Conservation (phyloP, 352 stramenopile genomes). For the Phytophthora hybrid region DNA sequence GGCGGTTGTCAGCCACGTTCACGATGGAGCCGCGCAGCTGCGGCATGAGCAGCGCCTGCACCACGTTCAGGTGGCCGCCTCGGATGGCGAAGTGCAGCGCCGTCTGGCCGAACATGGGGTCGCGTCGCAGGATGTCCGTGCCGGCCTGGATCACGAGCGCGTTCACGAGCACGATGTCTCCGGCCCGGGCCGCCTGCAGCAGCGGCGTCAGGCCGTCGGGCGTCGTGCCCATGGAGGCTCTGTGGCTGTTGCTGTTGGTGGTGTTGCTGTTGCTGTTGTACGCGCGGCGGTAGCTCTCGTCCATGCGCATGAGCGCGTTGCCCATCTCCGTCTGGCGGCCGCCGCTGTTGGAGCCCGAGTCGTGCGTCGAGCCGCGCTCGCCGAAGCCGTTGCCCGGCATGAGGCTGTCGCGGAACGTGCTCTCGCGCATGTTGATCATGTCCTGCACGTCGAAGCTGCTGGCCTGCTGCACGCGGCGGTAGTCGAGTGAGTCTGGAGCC, state of each 20-base stretch:
- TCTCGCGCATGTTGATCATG: conserved; percentile 62
- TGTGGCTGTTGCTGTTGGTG: too few relatives aligned
- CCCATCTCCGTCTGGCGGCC: conserved; percentile 65
- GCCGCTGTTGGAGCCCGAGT: conserved; percentile 28
- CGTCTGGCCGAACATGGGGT: conserved; percentile 74
- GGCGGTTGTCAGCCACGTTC: conserved; percentile 72
- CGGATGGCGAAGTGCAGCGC: conserved; percentile 78
- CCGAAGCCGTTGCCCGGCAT: conserved; percentile 31
- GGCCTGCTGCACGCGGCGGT: conserved; percentile 38
- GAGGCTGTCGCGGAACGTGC: conserved; percentile 64
- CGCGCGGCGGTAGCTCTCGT: conserved; percentile 66
- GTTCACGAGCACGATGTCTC: conserved; percentile 74
- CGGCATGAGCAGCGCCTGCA: conserved; percentile 75
- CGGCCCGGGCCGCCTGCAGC: conserved; percentile 64
- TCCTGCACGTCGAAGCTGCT: conserved; percentile 76
- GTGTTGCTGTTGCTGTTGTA: conserved; percentile 37
- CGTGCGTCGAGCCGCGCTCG: conserved; percentile 22
- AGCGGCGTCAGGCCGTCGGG: conserved; percentile 75
- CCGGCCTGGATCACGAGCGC: conserved; percentile 74
- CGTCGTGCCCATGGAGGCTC: conserved; percentile 15
- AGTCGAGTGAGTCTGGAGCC: conserved; percentile 31
- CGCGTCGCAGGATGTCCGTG: conserved; percentile 72
- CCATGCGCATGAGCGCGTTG: conserved; percentile 78
- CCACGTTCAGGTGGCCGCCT: conserved; percentile 66
- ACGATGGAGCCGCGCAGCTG: conserved; percentile 71